phyloP scores from a whole-genome alignment of 805 yeast genomes.

The Candida tallmaniae region DNA sequence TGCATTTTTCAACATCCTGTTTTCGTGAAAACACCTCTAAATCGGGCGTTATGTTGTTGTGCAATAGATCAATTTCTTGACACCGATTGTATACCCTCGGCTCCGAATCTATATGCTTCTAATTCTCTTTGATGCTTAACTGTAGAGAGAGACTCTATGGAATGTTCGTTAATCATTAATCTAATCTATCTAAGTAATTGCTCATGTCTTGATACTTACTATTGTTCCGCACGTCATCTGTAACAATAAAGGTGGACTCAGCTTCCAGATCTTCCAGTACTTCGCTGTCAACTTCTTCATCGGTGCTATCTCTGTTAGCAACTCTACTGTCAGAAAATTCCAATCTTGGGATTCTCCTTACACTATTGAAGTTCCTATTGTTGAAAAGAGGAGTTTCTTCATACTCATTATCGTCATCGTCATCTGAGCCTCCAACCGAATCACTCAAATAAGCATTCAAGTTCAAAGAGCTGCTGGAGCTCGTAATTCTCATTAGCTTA shows the following conservation, averaged over 20 bases:
- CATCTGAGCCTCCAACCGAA: conserved; percentile 1
- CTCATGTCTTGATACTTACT: conserved; percentile 7
- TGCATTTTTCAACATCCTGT: too few species aligned
- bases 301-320: not conserved
- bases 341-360: not conserved
- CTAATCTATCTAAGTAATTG: conserved; percentile 10
- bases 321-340: too few species aligned
- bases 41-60: too few species aligned
- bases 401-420: not conserved
- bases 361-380: not conserved
- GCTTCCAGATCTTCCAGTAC: conserved; percentile 5
- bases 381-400: not conserved
- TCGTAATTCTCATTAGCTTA: conserved; percentile 30
- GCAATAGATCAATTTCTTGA: too few species aligned
- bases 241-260: conserved; percentile 12
- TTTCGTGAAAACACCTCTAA: too few species aligned
- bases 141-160: too few species aligned
- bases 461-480: conserved; percentile 37
- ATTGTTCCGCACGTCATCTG: not conserved
- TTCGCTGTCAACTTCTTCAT: not conserved
- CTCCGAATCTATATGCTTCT: too few species aligned
- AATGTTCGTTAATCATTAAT: conserved; percentile 3
- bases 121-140: too few species aligned
- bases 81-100: too few species aligned
- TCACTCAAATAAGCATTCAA: conserved; percentile 41